Evolutionary conservation across 148 eudicot species (phyloP), one percentile per base, ranked within the genome.

Genomic region (Nepenthes gracilis): DNA sequence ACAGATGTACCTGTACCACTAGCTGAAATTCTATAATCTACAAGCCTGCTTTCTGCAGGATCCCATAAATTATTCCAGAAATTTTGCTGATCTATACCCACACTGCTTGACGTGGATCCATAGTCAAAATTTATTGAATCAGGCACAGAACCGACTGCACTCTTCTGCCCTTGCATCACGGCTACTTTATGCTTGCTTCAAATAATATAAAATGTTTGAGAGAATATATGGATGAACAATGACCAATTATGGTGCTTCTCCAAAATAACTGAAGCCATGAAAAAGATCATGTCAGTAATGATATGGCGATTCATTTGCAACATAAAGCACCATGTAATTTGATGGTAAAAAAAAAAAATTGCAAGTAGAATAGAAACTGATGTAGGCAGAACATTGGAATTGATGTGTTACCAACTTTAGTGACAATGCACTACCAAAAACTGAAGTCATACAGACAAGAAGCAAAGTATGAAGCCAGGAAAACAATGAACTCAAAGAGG

Each of bases 101-200:
- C 68, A 64, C 83, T 86, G 62, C 68, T 74, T 58, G 97, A 57
- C 11, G 81, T 55, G 43, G 95, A 75, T 58, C 83, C 88, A 66
- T 73, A 83, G 62, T 89, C 89, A 61, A 84, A 79, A 63, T 80
- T 70, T 69, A 93, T 61, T 57, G 80, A 66, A 73, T 86, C 96
- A 47, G 95, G 84, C 72, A 89, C 76, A 59, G 97, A 81, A 68
- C 86, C 84, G 50, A 85, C 54, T 47, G 90, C 72, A 80, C 93
- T 81, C 79, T 82, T 79, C 68, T 82, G 82, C 83, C 95, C 95
- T 79, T 89, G 95, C 99, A 94, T 94, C 75, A 63, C 70, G 73
- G 70, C 50, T 36, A 34, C 54, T 34, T 43, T 40, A 23, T 52
- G 33, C 52, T 66, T 70, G 57, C 59, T 61, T 47, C 34, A 14